Percentiles rank a stretch among this genome's conserved stretches.
These are phyloP conservation scores for Cutaneotrichosporon sp. DNA, from an alignment of 1,284 basidiomycete species.

Conservation along the genomic window DNA sequence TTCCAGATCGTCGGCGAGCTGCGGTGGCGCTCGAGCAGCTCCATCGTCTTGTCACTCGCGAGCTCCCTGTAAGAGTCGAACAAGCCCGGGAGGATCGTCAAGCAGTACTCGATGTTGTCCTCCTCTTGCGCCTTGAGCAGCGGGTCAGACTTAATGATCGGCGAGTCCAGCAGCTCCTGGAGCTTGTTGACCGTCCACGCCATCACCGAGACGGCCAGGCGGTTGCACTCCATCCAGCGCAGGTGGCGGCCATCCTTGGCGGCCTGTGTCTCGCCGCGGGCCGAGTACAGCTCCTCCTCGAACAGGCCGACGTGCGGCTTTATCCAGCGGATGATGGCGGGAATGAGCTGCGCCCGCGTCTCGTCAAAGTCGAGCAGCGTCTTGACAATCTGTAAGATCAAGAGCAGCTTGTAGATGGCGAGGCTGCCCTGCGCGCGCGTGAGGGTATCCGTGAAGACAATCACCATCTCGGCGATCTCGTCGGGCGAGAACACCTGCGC, in stretches of 20 bases:
- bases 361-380: conserved; percentile 83
- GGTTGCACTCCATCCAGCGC: conserved; percentile 84
- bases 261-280: conserved; percentile 27
- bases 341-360: conserved; percentile 77
- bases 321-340: conserved; percentile 87
- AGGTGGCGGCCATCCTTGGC: conserved; percentile 74
- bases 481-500: conserved; percentile 73
- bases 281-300: conserved; percentile 56
- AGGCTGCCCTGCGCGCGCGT: conserved; percentile 78
- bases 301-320: conserved; percentile 93
- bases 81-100: conserved; percentile 81
- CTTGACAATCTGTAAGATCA: conserved; percentile 88
- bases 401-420: conserved; percentile 88
- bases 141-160: conserved; percentile 64
- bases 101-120: conserved; percentile 86
- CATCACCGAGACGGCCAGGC: conserved; percentile 67
- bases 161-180: conserved; percentile 74
- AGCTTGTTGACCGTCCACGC: conserved; percentile 91
- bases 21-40: conserved; percentile 69
- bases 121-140: conserved; percentile 74
- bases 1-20: conserved; percentile 63
- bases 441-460: conserved; percentile 81
- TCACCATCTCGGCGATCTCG: conserved; percentile 82
- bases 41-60: conserved; percentile 65
- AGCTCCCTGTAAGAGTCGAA: conserved; percentile 87